Evolutionary conservation across 208 protist species (phyloP).

Genomic region (Borovskyia barvae): DNA sequence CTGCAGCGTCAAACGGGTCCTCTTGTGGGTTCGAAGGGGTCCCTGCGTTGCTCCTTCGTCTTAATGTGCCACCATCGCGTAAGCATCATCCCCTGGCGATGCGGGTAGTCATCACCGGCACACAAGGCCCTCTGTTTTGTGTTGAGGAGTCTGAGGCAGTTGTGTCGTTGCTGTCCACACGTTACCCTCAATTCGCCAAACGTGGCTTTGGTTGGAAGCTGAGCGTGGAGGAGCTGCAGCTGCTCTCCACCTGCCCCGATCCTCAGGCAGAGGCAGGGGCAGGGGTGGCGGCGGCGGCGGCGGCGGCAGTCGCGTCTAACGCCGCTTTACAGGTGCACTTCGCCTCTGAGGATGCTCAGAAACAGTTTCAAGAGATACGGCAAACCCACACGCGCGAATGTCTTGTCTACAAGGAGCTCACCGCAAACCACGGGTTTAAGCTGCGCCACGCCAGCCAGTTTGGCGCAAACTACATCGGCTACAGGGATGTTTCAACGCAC

Average conservation of each 20-base stretch:
- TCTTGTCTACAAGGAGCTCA: conserved; percentile 45
- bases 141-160: conserved; percentile 2
- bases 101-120: conserved; percentile 6
- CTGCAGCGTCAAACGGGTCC: too few species aligned
- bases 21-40: too few species aligned
- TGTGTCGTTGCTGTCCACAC: conserved; percentile 3
- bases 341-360: conserved; percentile 3
- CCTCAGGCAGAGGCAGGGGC: too few species aligned
- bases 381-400: conserved; percentile 32
- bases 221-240: conserved; percentile 61
- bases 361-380: conserved; percentile 12
- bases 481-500: conserved; percentile 32
- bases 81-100: too few species aligned
- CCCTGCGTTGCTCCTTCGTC: too few species aligned
- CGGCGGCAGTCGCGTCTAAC: too few species aligned
- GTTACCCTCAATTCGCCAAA: conserved; percentile 60
- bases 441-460: conserved; percentile 68
- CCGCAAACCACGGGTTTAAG: conserved; percentile 25
- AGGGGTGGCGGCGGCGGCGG: not conserved
- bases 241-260: conserved; percentile 19
- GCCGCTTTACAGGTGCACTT: conserved; percentile 25
- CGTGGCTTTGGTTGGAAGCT: conserved; percentile 39
- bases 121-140: conserved; percentile 28
- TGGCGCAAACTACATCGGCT: conserved; percentile 69
- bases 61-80: too few species aligned